Percentiles rank a stretch among this genome's conserved stretches.
phyloP scores from a whole-genome alignment of 352 stramenopile genomes.

The Phytophthora parvispora region DNA sequence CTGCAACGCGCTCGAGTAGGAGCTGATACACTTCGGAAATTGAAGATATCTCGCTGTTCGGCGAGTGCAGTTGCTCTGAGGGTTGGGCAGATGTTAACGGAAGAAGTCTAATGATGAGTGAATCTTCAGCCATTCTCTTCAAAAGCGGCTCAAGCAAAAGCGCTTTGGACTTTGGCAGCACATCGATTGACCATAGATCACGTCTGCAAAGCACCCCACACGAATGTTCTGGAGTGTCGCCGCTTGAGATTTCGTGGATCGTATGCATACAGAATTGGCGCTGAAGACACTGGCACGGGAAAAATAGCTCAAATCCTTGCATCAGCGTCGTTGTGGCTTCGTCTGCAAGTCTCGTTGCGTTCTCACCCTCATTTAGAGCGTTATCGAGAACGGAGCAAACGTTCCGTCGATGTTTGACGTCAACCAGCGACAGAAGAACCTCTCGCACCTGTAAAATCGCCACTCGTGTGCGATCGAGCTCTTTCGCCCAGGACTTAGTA shows the following conservation, averaged over 20 bases:
- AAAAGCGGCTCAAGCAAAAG: slow-evolving; percentile 71
- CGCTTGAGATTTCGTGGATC: slow-evolving; percentile 25
- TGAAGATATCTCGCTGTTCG: slow-evolving; percentile 9
- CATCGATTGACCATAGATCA: slow-evolving; percentile 30
- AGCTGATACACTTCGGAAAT: slow-evolving; percentile 32
- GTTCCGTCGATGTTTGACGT: slow-evolving; percentile 38
- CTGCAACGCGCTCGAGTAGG: slow-evolving; percentile 18
- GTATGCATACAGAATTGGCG: slow-evolving; percentile 64
- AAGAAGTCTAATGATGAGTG: slow-evolving; percentile 39
- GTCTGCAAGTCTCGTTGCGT: slow-evolving; percentile 29
- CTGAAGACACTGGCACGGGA: slow-evolving; percentile 80
- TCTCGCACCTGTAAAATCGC: slow-evolving; percentile 45
- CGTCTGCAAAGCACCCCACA: slow-evolving; percentile 28
- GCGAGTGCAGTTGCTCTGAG: too few species aligned
- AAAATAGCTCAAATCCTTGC: slow-evolving; percentile 91
- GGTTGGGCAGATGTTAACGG: slow-evolving; percentile 1
- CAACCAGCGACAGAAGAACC: slow-evolving; percentile 40
- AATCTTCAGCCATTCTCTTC: slow-evolving; percentile 74
- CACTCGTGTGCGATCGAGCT: slow-evolving; percentile 24
- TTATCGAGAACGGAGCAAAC: slow-evolving; percentile 30
- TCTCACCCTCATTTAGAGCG: slow-evolving; percentile 23
- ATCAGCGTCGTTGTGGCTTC: slow-evolving; percentile 77
- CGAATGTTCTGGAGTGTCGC: slow-evolving; percentile 2
- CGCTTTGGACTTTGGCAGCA: slow-evolving; percentile 34
- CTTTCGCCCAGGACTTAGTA: slow-evolving; percentile 12